A percentile compares a stretch with the other conserved stretches of the same genome.
Evolutionary conservation across 1,284 basidiomycete genomes (phyloP).

Genomic region (Ustilago trichophora): DNA sequence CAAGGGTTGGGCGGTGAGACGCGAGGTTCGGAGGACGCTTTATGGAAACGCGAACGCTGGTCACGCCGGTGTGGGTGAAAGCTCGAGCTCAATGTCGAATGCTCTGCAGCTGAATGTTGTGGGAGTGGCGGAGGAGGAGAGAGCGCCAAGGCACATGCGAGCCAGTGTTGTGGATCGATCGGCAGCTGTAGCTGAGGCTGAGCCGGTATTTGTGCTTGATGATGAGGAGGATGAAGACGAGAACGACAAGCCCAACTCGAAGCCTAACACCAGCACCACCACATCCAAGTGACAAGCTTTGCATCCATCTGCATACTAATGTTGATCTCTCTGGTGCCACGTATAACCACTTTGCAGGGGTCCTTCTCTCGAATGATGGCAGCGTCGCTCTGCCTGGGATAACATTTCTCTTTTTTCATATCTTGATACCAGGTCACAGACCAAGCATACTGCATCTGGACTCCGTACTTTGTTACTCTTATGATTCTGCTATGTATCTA

Average conservation of each 20-base stretch:
- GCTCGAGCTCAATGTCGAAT: too few species aligned
- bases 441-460: slow-evolving; percentile 6
- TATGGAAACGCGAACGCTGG: too few species aligned
- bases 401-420: neutral
- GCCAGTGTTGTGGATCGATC: slow-evolving; percentile 9
- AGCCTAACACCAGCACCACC: too few species aligned
- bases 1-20: slow-evolving; percentile 58
- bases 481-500: neutral
- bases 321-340: too few species aligned
- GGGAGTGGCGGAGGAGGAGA: slow-evolving; percentile 5
- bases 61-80: too few species aligned
- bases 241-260: too few species aligned
- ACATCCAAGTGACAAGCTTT: too few species aligned
- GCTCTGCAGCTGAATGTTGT: slow-evolving; percentile 14
- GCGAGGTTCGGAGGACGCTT: slow-evolving; percentile 27
- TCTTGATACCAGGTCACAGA: slow-evolving; percentile 13
- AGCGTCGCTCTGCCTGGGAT: neutral
- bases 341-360: too few species aligned
- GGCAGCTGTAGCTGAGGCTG: neutral
- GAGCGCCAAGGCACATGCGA: slow-evolving; percentile 27
- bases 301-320: too few species aligned
- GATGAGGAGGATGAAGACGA: slow-evolving; percentile 38
- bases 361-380: too few species aligned
- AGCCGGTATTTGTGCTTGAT: slow-evolving; percentile 42
- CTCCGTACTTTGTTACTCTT: neutral